Percentiles rank a stretch among this genome's conserved stretches.
Evolutionary conservation across 1,284 basidiomycete genomes (phyloP).

Genomic region (Cystobasidium pallidum): DNA sequence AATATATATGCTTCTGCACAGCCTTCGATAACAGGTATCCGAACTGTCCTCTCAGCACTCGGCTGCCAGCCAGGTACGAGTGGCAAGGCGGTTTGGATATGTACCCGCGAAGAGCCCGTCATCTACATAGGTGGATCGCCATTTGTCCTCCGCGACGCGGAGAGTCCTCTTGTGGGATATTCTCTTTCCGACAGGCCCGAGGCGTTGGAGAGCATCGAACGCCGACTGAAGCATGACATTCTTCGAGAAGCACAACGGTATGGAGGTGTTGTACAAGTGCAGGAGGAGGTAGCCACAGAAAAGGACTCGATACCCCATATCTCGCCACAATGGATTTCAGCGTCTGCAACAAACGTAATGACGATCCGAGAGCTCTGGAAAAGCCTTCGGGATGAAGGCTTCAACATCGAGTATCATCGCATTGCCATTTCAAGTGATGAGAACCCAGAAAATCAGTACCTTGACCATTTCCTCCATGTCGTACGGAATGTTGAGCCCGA

Average conservation of each 20-base stretch:
- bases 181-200: constrained; percentile 86
- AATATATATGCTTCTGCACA: constrained; percentile 94
- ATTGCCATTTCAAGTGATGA: constrained; percentile 88
- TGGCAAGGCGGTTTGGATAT: constrained; percentile 60
- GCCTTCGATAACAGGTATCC: constrained; percentile 87
- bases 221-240: constrained; percentile 80
- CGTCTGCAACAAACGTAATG: constrained; percentile 79
- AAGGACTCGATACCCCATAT: constrained; percentile 65
- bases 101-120: constrained; percentile 61
- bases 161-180: constrained; percentile 78
- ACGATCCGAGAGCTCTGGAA: constrained; percentile 88
- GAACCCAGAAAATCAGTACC: constrained; percentile 74
- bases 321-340: constrained; percentile 90
- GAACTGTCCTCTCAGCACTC: constrained; percentile 86
- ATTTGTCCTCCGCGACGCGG: constrained; percentile 91
- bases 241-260: constrained; percentile 84
- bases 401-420: constrained; percentile 84
- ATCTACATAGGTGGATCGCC: constrained; percentile 91
- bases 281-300: constrained; percentile 72
- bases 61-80: constrained; percentile 55
- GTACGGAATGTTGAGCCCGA: constrained; percentile 76
- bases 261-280: constrained; percentile 88
- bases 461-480: constrained; percentile 87
- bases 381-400: constrained; percentile 75
- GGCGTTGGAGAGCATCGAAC: constrained; percentile 93